Percentiles rank a stretch among this genome's conserved stretches.
These are phyloP conservation scores for Vitis rupestris DNA, from an alignment of 164 flowering plant species.

Conservation along the genomic window DNA sequence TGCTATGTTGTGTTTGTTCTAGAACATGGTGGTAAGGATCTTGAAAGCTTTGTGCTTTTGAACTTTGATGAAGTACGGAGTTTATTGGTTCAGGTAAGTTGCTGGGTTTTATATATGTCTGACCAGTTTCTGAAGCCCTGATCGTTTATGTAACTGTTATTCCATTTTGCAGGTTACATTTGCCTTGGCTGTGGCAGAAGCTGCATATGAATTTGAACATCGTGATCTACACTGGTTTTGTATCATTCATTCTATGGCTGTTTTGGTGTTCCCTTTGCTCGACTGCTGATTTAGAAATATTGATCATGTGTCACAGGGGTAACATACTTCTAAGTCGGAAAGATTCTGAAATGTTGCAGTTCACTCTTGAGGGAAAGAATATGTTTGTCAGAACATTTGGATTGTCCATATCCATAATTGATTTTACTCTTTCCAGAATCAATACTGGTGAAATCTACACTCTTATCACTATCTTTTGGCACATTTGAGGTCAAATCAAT, in stretches of 20 bases:
- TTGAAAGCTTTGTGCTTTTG: constrained; percentile 83
- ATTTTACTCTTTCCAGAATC: constrained; percentile 90
- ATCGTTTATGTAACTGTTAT: neutral
- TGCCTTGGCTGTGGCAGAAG: constrained; percentile 92
- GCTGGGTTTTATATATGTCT: neutral
- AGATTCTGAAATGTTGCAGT: constrained; percentile 39
- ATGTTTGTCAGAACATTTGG: constrained; percentile 60
- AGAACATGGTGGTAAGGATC: constrained; percentile 88
- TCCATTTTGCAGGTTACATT: constrained; percentile 61
- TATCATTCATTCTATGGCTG: neutral
- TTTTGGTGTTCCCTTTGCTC: neutral
- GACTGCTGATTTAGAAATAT: constrained; percentile 5
- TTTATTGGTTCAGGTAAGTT: constrained; percentile 65
- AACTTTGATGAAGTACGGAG: constrained; percentile 80
- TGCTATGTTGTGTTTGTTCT: constrained; percentile 79
- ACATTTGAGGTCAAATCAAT: neutral
- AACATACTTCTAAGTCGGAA: constrained; percentile 75
- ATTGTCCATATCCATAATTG: constrained; percentile 66
- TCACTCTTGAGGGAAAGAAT: constrained; percentile 69
- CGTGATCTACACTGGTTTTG: constrained; percentile 89
- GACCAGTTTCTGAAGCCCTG: no score
- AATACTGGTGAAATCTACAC: constrained; percentile 58
- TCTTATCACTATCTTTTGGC: neutral
- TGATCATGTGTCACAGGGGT: constrained; percentile 60
- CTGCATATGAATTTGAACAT: constrained; percentile 92